Evolutionary conservation across 2,329 filamentous ascomycete genomes (phyloP).

Genomic region (Passalora sequoiae): DNA sequence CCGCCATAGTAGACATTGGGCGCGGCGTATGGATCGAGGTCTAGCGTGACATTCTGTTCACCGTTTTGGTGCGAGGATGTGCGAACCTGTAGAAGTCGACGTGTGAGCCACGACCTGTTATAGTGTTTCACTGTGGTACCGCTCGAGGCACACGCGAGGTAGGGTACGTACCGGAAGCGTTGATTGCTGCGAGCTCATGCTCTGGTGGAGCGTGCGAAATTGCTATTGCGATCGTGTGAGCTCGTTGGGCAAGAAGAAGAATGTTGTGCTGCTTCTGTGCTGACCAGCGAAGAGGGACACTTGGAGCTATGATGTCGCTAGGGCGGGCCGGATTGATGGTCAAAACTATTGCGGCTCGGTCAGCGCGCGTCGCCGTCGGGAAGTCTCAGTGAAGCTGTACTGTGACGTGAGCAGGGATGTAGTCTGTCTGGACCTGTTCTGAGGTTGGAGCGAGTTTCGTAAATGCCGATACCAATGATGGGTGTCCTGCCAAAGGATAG

Average conservation of each 20-base stretch:
- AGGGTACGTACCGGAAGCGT: slow-evolving; percentile 15
- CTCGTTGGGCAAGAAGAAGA: background rate
- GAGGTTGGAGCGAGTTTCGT: too few relatives aligned
- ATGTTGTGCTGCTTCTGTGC: background rate
- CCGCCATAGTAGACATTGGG: slow-evolving; percentile 58
- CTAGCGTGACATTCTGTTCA: slow-evolving; percentile 23
- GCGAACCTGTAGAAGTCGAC: slow-evolving; percentile 7
- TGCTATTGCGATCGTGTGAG: background rate
- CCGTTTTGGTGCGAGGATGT: slow-evolving; percentile 12
- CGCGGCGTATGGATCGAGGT: slow-evolving; percentile 53
- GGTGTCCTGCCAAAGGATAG: too few relatives aligned
- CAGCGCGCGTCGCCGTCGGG: too few relatives aligned
- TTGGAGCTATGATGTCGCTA: slow-evolving; percentile 3
- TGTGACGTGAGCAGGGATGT: too few relatives aligned
- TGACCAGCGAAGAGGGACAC: background rate
- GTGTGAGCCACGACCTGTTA: background rate
- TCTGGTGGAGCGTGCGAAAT: slow-evolving; percentile 22
- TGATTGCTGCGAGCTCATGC: slow-evolving; percentile 35
- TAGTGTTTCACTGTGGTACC: too few relatives aligned
- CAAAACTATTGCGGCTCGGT: slow-evolving; percentile 6
- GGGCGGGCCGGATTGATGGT: background rate
- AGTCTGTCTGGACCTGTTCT: too few relatives aligned
- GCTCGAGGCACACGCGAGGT: too few relatives aligned
- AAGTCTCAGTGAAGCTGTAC: too few relatives aligned
- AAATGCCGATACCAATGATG: too few relatives aligned